phyloP scores from a whole-genome alignment of 2,329 filamentous ascomycete genomes.

The Fusarium succisae region DNA sequence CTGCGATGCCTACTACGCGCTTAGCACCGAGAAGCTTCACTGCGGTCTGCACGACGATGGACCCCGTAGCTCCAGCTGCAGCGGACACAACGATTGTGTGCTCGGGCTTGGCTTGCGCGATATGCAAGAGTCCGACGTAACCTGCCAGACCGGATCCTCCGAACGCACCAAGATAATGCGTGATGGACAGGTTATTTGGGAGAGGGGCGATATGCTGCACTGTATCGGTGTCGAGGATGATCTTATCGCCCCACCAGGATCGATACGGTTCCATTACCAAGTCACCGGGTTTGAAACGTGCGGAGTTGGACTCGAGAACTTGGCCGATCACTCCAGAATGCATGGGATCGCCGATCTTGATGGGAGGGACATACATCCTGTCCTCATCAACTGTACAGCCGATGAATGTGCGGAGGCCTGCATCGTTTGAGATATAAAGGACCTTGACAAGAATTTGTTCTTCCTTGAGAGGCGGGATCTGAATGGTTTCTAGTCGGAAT shows the following conservation, averaged over 20 bases:
- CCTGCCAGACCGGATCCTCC: slow-evolving; percentile 4
- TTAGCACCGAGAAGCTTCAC: slow-evolving; percentile 28
- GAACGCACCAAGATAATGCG: slow-evolving; percentile 13
- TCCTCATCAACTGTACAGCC: not conserved
- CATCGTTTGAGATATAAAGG: slow-evolving; percentile 8
- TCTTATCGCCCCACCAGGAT: slow-evolving; percentile 2
- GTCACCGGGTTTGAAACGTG: not conserved
- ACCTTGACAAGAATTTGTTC: slow-evolving; percentile 10
- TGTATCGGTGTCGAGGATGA: not conserved
- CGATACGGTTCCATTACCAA: slow-evolving; percentile 6
- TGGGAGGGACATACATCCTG: slow-evolving; percentile 6
- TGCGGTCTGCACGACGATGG: slow-evolving; percentile 16
- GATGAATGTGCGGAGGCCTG: not conserved
- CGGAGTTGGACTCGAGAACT: slow-evolving; percentile 5
- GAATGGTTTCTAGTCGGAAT: not conserved
- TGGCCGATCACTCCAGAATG: slow-evolving; percentile 1
- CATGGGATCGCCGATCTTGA: not conserved
- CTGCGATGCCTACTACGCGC: slow-evolving; percentile 31
- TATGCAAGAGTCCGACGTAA: not conserved
- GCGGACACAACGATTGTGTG: slow-evolving; percentile 3
- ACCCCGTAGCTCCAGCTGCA: slow-evolving; percentile 4
- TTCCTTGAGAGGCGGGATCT: not conserved
- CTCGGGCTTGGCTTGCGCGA: not conserved
- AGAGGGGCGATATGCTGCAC: not conserved
- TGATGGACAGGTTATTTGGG: not conserved